Evolutionary conservation across 2,329 filamentous ascomycete species (phyloP).

Genomic region (Cladosporium sp.): DNA sequence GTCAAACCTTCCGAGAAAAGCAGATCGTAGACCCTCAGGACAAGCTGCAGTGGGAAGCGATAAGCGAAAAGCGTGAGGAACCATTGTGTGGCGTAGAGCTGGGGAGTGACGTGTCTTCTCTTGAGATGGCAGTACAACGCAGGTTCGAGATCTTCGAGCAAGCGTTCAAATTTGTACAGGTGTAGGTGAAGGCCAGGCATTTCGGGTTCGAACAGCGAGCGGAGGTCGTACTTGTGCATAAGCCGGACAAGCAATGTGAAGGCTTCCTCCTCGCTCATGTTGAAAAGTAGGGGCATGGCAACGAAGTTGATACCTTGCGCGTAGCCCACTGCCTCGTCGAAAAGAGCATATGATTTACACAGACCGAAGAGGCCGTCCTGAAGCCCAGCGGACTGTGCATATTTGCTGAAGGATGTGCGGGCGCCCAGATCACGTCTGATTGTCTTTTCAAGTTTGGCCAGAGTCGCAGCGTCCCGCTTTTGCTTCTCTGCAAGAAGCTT

Average conservation of each 20-base stretch:
- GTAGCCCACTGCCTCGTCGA: conserved; percentile 91
- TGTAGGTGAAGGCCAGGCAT: conserved; percentile 95
- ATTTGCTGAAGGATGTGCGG: conserved; percentile 94
- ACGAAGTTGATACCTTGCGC: conserved; percentile 99
- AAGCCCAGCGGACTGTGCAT: conserved; percentile 81
- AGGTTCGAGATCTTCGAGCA: conserved; percentile 91
- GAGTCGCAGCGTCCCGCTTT: conserved; percentile 66
- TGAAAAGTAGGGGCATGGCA: conserved; percentile 93
- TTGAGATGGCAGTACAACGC: conserved; percentile 92
- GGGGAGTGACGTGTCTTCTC: conserved; percentile 79
- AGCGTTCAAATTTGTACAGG: conserved; percentile 89
- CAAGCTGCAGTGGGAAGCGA: conserved; percentile 91
- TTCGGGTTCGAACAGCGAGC: conserved; percentile 89
- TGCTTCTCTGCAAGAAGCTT: conserved; percentile 66
- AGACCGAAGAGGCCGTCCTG: conserved; percentile 93
- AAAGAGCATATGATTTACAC: conserved; percentile 95
- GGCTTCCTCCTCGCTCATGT: conserved; percentile 96
- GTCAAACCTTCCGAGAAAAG: conserved; percentile 86
- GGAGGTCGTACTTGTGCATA: conserved; percentile 94
- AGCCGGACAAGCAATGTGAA: conserved; percentile 89
- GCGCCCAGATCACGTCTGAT: conserved; percentile 90
- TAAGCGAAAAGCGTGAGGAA: conserved; percentile 98
- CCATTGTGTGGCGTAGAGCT: conserved; percentile 97
- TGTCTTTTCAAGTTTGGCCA: conserved; percentile 82
- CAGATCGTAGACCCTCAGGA: conserved; percentile 93